phyloP scores from a whole-genome alignment of 164 flowering plant species.

The Chimonanthus praecox region DNA sequence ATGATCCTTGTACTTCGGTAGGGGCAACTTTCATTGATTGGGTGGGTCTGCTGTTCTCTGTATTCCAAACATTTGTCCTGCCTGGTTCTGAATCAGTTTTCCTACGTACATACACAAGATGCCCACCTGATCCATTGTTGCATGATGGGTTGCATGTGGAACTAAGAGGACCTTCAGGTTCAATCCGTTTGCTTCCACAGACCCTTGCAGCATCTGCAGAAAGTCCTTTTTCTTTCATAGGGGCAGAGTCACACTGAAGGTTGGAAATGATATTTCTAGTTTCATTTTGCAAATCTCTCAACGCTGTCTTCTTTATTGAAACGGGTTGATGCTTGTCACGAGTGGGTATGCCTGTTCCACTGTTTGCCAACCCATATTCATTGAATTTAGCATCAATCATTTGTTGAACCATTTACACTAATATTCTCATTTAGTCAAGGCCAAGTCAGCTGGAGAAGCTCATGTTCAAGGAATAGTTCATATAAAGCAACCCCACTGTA shows the following conservation, averaged over 20 bases:
- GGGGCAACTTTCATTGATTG: slow-evolving; percentile 8
- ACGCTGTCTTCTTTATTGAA: slow-evolving; percentile 39
- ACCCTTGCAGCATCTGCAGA: slow-evolving; percentile 25
- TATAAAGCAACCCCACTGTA: neutral
- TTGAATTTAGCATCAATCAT: slow-evolving; percentile 38
- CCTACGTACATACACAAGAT: slow-evolving; percentile 75
- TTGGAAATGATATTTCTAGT: slow-evolving; percentile 27
- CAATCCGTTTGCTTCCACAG: slow-evolving; percentile 48
- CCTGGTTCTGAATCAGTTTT: slow-evolving; percentile 48
- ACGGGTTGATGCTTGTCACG: slow-evolving; percentile 33
- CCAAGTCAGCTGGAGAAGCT: neutral
- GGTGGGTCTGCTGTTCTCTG: slow-evolving; percentile 15
- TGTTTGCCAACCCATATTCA: slow-evolving; percentile 27
- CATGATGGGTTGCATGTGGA: slow-evolving; percentile 24
- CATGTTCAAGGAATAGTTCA: neutral
- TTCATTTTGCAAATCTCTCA: slow-evolving; percentile 55
- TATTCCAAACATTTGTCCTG: slow-evolving; percentile 22
- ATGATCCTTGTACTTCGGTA: slow-evolving; percentile 12
- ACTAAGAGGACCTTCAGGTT: slow-evolving; percentile 29
- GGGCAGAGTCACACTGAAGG: slow-evolving; percentile 23
- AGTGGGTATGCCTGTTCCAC: slow-evolving; percentile 28
- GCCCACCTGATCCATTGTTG: slow-evolving; percentile 37
- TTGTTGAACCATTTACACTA: slow-evolving; percentile 19
- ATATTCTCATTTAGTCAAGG: neutral
- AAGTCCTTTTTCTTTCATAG: slow-evolving; percentile 31